Conservation (phyloP, 768 basidiomycete genomes). For the Pleurotus sapidus region DNA sequence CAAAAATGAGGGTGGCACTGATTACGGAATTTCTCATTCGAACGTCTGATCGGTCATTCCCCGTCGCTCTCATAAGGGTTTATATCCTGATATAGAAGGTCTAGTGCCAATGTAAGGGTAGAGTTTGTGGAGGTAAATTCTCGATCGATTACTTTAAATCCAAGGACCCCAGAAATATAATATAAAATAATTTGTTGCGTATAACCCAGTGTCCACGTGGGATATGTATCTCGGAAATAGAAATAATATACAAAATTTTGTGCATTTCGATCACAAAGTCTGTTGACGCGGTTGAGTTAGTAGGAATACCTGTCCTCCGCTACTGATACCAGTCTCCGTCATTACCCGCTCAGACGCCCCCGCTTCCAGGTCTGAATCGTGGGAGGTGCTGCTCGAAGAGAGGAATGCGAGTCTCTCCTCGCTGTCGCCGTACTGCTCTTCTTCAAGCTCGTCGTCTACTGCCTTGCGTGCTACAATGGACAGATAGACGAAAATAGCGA, state of each 20-base stretch:
- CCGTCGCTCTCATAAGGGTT: background rate
- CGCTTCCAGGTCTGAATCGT: constrained; percentile 18
- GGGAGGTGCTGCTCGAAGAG: constrained; percentile 19
- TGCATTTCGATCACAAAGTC: background rate
- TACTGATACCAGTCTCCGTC: background rate
- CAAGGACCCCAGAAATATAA: background rate
- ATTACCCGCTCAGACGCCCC: background rate
- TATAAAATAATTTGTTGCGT: no score
- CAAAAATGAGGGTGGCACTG: background rate
- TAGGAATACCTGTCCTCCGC: constrained; percentile 3
- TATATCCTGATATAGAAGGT: background rate
- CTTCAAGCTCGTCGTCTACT: constrained; percentile 49
- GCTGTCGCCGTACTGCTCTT: constrained; percentile 24
- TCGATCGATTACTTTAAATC: background rate
- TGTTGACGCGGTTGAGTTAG: background rate
- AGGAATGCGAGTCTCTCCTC: constrained; percentile 60
- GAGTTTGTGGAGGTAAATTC: background rate
- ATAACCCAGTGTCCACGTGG: background rate
- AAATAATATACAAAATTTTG: background rate
- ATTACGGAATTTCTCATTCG: constrained; percentile 4
- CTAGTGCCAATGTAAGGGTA: background rate
- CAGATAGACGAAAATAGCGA: constrained; percentile 77
- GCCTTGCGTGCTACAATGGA: constrained; percentile 73
- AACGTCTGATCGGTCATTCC: constrained; percentile 8
- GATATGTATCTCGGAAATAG: background rate